phyloP scores from a whole-genome alignment of 2,329 filamentous ascomycete genomes.

The Epichloe elymi region DNA sequence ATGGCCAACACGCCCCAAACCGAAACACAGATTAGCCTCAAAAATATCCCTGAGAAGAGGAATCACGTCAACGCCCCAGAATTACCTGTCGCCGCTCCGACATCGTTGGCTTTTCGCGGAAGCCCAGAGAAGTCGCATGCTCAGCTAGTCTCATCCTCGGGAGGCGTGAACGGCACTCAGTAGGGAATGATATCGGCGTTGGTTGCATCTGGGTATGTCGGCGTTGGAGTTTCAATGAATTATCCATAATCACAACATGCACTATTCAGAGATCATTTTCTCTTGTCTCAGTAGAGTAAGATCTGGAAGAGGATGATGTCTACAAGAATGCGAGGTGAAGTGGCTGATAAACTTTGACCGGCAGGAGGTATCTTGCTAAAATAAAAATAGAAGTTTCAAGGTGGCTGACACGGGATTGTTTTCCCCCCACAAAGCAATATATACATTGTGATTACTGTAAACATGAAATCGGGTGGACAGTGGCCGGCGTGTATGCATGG shows the following conservation, averaged over 20 bases:
- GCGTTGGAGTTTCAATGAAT: constrained; percentile 4
- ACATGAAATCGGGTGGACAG: not conserved
- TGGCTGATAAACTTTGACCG: too few relatives aligned
- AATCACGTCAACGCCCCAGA: constrained; percentile 10
- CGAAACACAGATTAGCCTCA: constrained; percentile 1
- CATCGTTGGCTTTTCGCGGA: constrained; percentile 44
- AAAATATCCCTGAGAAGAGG: constrained; percentile 8
- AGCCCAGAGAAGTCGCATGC: constrained; percentile 44
- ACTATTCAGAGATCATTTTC: not conserved
- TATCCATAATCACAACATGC: not conserved
- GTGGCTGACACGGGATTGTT: not conserved
- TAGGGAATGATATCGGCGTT: constrained; percentile 10
- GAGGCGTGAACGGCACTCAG: constrained; percentile 19
- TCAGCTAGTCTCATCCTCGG: constrained; percentile 16
- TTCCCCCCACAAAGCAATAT: not conserved
- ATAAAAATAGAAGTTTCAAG: not conserved
- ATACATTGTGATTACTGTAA: not conserved
- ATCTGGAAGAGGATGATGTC: not conserved
- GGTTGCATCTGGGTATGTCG: constrained; percentile 2
- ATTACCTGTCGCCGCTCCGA: constrained; percentile 22
- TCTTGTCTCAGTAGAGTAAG: not conserved
- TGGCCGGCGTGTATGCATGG: not conserved
- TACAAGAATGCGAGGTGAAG: not conserved
- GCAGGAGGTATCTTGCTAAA: not conserved
- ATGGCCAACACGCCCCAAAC: not conserved